Conservation (phyloP, 495 filamentous ascomycete genomes). For the Penicillium flavigenum region DNA sequence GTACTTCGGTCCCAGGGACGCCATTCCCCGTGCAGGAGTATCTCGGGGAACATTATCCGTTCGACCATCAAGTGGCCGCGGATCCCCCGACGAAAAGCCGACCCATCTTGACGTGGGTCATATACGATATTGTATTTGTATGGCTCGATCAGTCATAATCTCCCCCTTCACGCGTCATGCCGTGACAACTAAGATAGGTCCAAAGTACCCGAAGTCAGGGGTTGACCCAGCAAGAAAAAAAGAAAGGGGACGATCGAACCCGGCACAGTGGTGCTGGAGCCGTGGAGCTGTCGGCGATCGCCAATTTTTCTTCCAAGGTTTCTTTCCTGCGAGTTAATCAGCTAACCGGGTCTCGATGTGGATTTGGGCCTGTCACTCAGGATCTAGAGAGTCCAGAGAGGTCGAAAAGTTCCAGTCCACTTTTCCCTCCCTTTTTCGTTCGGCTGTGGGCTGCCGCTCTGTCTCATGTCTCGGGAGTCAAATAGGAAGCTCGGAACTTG, state of each 20-base stretch:
- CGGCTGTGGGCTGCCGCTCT: not conserved
- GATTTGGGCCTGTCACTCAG: constrained; percentile 12
- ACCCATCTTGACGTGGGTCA: constrained; percentile 14
- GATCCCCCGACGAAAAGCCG: constrained; percentile 21
- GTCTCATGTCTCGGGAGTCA: constrained; percentile 5
- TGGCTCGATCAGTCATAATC: constrained; percentile 19
- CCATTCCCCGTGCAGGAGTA: constrained; percentile 18
- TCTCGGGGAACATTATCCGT: constrained; percentile 21
- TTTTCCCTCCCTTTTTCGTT: not conserved
- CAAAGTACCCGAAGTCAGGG: constrained; percentile 19
- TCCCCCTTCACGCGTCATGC: constrained; percentile 11
- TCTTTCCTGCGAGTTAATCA: constrained; percentile 15
- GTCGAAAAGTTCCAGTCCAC: constrained; percentile 2
- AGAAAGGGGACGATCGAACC: constrained; percentile 27
- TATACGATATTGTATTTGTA: constrained; percentile 12
- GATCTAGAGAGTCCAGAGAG: constrained; percentile 1
- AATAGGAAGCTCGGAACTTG: not conserved
- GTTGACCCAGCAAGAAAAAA: constrained; percentile 23
- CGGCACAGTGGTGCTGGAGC: constrained; percentile 26
- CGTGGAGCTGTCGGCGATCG: constrained; percentile 23
- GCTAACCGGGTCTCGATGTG: constrained; percentile 8
- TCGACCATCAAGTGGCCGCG: constrained; percentile 21
- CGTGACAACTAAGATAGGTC: constrained; percentile 2
- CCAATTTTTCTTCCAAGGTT: constrained; percentile 14
- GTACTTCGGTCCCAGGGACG: not conserved